phyloP scores from a whole-genome alignment of 2,329 filamentous ascomycete species.

The Stagonosporopsis tanaceti region DNA sequence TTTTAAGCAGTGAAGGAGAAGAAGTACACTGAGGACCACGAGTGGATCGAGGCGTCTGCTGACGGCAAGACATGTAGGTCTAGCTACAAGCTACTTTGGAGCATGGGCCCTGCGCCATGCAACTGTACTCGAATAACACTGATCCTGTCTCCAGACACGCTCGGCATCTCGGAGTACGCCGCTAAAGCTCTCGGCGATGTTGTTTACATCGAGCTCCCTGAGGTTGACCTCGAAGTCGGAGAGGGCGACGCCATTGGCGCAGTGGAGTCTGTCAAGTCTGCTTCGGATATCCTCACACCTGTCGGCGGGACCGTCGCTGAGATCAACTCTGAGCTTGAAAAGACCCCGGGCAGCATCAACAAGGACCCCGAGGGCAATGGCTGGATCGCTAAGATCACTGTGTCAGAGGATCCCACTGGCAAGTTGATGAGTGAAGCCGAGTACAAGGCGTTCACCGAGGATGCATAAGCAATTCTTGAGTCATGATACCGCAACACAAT shows the following conservation, averaged over 20 bases:
- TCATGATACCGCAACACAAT: background rate
- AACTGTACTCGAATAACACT: slow-evolving; percentile 1
- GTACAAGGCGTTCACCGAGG: slow-evolving; percentile 78
- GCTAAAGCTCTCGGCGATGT: slow-evolving; percentile 93
- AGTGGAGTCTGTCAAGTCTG: slow-evolving; percentile 97
- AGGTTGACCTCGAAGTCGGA: slow-evolving; percentile 70
- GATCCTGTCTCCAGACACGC: slow-evolving; percentile 58
- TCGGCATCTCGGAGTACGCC: slow-evolving; percentile 91
- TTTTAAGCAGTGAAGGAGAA: slow-evolving; percentile 66
- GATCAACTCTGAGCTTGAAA: slow-evolving; percentile 78
- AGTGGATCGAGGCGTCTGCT: slow-evolving; percentile 91
- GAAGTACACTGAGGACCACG: slow-evolving; percentile 96
- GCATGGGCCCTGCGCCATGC: background rate
- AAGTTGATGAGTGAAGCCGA: slow-evolving; percentile 76
- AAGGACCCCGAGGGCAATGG: slow-evolving; percentile 87
- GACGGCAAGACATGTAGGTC: slow-evolving; percentile 78
- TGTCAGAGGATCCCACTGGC: slow-evolving; percentile 69
- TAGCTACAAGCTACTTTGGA: background rate
- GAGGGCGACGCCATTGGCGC: slow-evolving; percentile 88
- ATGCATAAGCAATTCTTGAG: slow-evolving; percentile 33
- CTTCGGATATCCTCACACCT: slow-evolving; percentile 95
- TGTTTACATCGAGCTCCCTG: slow-evolving; percentile 94
- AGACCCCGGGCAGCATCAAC: slow-evolving; percentile 89
- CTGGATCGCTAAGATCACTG: slow-evolving; percentile 90
- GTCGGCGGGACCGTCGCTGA: slow-evolving; percentile 78